Conservation (phyloP, 78 protist genomes). For the Dictyostelium citrinum region DNA sequence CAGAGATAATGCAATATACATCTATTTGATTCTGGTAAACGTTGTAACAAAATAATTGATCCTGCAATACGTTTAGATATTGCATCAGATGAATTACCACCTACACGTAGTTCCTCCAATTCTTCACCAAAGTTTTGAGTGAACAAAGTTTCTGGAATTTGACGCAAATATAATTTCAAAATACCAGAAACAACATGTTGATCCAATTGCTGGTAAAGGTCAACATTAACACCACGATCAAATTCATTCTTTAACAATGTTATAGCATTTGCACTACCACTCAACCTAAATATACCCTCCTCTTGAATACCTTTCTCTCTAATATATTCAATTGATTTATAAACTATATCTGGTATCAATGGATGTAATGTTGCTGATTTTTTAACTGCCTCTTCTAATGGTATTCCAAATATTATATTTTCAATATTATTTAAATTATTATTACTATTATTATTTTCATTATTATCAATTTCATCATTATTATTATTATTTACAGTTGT, state of each 20-base stretch:
- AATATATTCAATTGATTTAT: constrained; percentile 45
- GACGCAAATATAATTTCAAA: constrained; percentile 63
- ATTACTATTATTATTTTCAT: neutral
- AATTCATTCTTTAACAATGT: constrained; percentile 27
- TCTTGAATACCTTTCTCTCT: constrained; percentile 30
- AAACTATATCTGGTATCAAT: constrained; percentile 58
- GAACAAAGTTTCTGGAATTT: constrained; percentile 70
- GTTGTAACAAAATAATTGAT: neutral
- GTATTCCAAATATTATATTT: constrained; percentile 46
- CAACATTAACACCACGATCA: constrained; percentile 29
- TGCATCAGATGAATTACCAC: constrained; percentile 44
- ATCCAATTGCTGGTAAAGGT: constrained; percentile 22
- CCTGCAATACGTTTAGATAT: constrained; percentile 41
- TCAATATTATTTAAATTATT: neutral
- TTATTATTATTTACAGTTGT: neutral
- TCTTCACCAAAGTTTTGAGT: constrained; percentile 30
- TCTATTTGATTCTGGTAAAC: constrained; percentile 47
- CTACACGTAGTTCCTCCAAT: constrained; percentile 19
- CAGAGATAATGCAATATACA: constrained; percentile 51
- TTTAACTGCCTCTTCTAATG: constrained; percentile 20
- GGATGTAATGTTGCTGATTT: constrained; percentile 57
- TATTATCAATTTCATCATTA: neutral
- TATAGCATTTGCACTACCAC: constrained; percentile 48
- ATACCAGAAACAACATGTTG: constrained; percentile 73
- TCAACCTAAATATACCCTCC: constrained; percentile 57